Conservation (phyloP, 805 yeast species). For the Schwanniomyces occidentalis region DNA sequence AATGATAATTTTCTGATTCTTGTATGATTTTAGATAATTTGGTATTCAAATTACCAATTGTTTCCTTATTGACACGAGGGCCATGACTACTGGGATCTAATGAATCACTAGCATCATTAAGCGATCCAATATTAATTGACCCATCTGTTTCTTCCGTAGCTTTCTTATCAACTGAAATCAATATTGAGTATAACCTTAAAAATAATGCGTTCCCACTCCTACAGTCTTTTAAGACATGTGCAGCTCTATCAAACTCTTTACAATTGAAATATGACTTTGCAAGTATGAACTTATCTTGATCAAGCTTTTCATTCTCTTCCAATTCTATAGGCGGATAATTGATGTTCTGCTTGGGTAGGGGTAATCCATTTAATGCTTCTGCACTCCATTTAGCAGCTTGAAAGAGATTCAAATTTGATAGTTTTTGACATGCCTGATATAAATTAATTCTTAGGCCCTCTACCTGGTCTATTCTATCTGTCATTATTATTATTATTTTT, state of each 20-base stretch:
- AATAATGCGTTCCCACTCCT: slow-evolving; percentile 55
- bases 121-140: slow-evolving; percentile 44
- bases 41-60: slow-evolving; percentile 30
- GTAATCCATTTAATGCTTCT: slow-evolving; percentile 72
- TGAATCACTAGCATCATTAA: slow-evolving; percentile 21
- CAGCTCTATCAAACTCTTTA: slow-evolving; percentile 82
- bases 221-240: slow-evolving; percentile 54
- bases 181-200: slow-evolving; percentile 65
- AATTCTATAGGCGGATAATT: slow-evolving; percentile 12
- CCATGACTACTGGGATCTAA: slow-evolving; percentile 11
- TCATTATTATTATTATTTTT: too few species aligned
- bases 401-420: slow-evolving; percentile 59
- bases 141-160: slow-evolving; percentile 73
- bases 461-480: slow-evolving; percentile 8
- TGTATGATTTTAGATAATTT: slow-evolving; percentile 35
- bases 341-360: slow-evolving; percentile 11
- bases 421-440: slow-evolving; percentile 29
- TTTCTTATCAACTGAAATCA: slow-evolving; percentile 75
- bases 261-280: slow-evolving; percentile 78
- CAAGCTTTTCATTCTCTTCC: slow-evolving; percentile 34
- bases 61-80: slow-evolving; percentile 9
- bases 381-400: slow-evolving; percentile 82
- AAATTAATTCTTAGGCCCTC: slow-evolving; percentile 25
- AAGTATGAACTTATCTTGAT: slow-evolving; percentile 48
- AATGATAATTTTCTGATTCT: slow-evolving; percentile 38